phyloP scores from a whole-genome alignment of 164 flowering plant genomes.

The grape (Vitis vinifera) region DNA sequence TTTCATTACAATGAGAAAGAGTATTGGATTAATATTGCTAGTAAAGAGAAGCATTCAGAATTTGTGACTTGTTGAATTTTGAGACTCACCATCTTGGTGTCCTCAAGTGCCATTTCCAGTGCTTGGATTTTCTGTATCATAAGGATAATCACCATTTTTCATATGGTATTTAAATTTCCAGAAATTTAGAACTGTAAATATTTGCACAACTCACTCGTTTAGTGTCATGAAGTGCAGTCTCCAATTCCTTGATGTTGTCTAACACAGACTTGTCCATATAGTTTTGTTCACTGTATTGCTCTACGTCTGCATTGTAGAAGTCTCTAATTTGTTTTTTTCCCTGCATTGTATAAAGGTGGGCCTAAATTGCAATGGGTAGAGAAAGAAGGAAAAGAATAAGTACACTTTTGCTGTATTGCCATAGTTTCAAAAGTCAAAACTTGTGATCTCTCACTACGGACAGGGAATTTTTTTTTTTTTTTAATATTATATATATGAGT shows the following conservation, averaged over 20 bases:
- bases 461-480: no score
- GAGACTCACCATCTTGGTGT: constrained; percentile 40
- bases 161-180: background rate
- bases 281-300: constrained; percentile 5
- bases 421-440: no score
- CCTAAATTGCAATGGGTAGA: no score
- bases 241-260: constrained; percentile 28
- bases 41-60: background rate
- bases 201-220: constrained; percentile 23
- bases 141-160: background rate
- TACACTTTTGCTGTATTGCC: no score
- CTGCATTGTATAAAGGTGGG: constrained; percentile 22
- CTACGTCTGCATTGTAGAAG: background rate
- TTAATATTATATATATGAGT: no score
- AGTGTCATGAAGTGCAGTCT: constrained; percentile 26
- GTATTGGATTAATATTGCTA: background rate
- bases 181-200: background rate
- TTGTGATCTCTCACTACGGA: no score
- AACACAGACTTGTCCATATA: constrained; percentile 8
- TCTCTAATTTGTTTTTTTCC: background rate
- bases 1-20: background rate
- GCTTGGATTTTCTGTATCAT: constrained; percentile 34
- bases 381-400: no score
- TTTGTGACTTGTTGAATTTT: background rate
- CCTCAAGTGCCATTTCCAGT: constrained; percentile 38